Percentiles rank a stretch among this genome's conserved stretches.
Conservation (phyloP, 257 asterid genomes). For the Nicotiana paniculata region DNA sequence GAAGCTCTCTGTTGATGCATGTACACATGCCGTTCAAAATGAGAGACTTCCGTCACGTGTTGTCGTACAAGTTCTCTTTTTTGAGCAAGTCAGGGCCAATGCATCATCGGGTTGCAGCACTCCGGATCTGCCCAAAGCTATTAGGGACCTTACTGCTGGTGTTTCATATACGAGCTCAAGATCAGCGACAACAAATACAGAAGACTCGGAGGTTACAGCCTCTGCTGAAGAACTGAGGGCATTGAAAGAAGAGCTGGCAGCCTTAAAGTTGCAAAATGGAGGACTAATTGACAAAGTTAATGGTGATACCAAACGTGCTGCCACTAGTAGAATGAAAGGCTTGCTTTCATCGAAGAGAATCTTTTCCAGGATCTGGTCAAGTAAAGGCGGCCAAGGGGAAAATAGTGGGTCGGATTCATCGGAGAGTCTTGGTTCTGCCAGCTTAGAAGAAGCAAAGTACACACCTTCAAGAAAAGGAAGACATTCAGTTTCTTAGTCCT, state of each 20-base stretch:
- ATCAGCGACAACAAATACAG: conserved; percentile 57
- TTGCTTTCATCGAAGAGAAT: conserved; percentile 61
- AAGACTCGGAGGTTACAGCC: conserved; percentile 89
- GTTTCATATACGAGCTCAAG: conserved; percentile 69
- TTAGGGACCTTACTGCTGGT: conserved; percentile 59
- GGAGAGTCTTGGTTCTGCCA: conserved; percentile 65
- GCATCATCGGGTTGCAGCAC: conserved; percentile 91
- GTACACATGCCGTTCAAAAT: conserved; percentile 90
- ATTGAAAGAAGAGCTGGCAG: conserved; percentile 75
- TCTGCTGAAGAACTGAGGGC: conserved; percentile 81
- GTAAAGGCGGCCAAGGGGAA: conserved; percentile 51
- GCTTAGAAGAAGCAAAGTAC: conserved; percentile 55
- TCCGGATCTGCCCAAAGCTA: conserved; percentile 80
- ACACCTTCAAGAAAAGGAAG: conserved; percentile 72
- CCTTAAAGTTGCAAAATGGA: conserved; percentile 58
- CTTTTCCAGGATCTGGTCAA: conserved; percentile 78
- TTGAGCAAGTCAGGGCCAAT: conserved; percentile 85
- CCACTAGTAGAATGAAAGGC: conserved; percentile 52
- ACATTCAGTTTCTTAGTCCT: conserved; percentile 69
- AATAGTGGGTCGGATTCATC: conserved; percentile 94
- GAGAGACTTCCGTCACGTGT: conserved; percentile 83
- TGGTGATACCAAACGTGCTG: conserved; percentile 34
- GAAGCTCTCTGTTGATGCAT: conserved; percentile 79
- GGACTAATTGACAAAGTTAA: conserved; percentile 28
- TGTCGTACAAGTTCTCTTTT: conserved; percentile 81